Conservation (phyloP, 768 basidiomycete genomes). For the Arthromyces matolae region DNA sequence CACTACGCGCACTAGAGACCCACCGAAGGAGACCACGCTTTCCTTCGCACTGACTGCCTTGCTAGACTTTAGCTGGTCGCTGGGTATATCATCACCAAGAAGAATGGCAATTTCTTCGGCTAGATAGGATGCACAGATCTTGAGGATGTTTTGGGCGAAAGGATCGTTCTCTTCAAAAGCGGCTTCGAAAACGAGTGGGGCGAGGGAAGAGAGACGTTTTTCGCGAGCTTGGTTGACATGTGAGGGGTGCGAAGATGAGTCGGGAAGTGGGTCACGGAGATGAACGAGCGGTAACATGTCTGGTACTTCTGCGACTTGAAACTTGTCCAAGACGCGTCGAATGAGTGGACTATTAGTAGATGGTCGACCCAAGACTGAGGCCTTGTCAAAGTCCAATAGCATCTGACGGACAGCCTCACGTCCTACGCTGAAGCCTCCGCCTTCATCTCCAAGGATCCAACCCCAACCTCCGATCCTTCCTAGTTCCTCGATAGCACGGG, state of each 20-base stretch:
- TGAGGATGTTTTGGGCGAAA: slow-evolving; percentile 59
- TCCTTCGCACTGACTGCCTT: no score
- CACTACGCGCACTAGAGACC: no score
- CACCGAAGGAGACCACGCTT: no score
- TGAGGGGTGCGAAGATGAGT: not conserved
- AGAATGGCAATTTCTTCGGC: slow-evolving; percentile 58
- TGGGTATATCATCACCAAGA: slow-evolving; percentile 41
- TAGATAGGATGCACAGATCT: slow-evolving; percentile 47
- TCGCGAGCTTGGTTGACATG: slow-evolving; percentile 45
- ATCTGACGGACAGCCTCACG: slow-evolving; percentile 71
- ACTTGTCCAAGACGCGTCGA: slow-evolving; percentile 46
- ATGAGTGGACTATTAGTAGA: slow-evolving; percentile 38
- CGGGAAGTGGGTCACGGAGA: slow-evolving; percentile 41
- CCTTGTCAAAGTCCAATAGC: slow-evolving; percentile 49
- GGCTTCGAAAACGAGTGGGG: slow-evolving; percentile 73
- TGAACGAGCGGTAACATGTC: slow-evolving; percentile 68
- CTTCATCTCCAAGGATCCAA: slow-evolving; percentile 83
- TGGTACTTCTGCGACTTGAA: slow-evolving; percentile 52
- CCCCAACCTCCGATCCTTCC: slow-evolving; percentile 79
- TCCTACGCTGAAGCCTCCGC: slow-evolving; percentile 78
- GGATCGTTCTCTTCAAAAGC: slow-evolving; percentile 69
- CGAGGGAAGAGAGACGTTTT: slow-evolving; percentile 69
- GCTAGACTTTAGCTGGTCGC: no score
- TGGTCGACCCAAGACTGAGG: slow-evolving; percentile 35
- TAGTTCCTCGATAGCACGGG: slow-evolving; percentile 50